A percentile compares a stretch with the other conserved stretches of the same genome.
phyloP scores from a whole-genome alignment of 257 asterid species.

The Jacaranda copaia region DNA sequence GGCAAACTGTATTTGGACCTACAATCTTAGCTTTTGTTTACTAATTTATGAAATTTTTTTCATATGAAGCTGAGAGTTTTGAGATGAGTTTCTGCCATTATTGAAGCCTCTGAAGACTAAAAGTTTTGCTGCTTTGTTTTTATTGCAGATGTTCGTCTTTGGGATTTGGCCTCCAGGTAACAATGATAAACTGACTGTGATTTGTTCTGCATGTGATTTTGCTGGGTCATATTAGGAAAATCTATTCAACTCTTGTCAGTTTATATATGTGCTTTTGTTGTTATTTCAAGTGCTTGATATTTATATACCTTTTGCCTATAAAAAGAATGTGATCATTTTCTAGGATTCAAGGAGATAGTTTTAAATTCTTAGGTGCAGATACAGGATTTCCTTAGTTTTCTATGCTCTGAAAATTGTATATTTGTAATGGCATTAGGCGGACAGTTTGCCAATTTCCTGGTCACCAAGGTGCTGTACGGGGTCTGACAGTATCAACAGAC shows the following conservation, averaged over 20 bases:
- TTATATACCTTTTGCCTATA: background rate
- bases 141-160: constrained; percentile 88
- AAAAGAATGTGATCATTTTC: background rate
- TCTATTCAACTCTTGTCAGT: background rate
- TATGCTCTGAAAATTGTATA: constrained; percentile 23
- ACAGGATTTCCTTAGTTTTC: background rate
- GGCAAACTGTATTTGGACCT: background rate
- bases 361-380: background rate
- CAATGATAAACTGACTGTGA: constrained; percentile 20
- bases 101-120: constrained; percentile 26
- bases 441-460: constrained; percentile 94
- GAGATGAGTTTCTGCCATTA: constrained; percentile 24
- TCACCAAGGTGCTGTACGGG: constrained; percentile 91
- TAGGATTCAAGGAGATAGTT: constrained; percentile 17
- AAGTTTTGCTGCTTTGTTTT: constrained; percentile 20
- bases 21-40: background rate
- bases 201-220: constrained; percentile 25
- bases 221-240: background rate
- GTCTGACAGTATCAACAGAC: constrained; percentile 87
- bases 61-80: constrained; percentile 5
- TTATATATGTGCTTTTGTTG: background rate
- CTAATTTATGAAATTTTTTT: background rate
- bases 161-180: constrained; percentile 96
- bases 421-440: constrained; percentile 53
- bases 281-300: background rate